Conservation (phyloP, 2,329 filamentous ascomycete species). For the Hypoxylon sp. region DNA sequence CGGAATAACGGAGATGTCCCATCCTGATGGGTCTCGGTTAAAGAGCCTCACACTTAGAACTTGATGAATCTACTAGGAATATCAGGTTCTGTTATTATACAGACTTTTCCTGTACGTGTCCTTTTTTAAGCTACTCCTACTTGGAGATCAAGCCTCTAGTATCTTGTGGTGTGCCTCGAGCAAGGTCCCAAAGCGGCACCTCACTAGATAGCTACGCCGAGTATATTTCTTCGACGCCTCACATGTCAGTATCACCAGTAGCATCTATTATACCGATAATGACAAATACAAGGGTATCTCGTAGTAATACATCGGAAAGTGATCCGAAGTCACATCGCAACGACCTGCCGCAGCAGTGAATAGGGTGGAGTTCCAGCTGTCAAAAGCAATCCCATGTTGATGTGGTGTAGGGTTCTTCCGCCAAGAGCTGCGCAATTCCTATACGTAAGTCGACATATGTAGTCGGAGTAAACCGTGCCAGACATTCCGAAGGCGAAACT, state of each 20-base stretch:
- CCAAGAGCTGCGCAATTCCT: slow-evolving; percentile 17
- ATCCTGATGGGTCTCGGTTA: slow-evolving; percentile 33
- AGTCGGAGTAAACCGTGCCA: slow-evolving; percentile 17
- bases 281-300: slow-evolving; percentile 38
- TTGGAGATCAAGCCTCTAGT: slow-evolving; percentile 7
- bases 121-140: background rate
- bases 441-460: slow-evolving; percentile 12
- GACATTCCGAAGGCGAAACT: slow-evolving; percentile 30
- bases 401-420: slow-evolving; percentile 16
- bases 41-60: slow-evolving; percentile 37
- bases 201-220: slow-evolving; percentile 3
- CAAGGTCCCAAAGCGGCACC: background rate
- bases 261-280: slow-evolving; percentile 25
- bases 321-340: slow-evolving; percentile 40
- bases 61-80: slow-evolving; percentile 20
- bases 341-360: slow-evolving; percentile 30
- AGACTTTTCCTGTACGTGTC: slow-evolving; percentile 5
- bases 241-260: background rate
- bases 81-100: slow-evolving; percentile 13
- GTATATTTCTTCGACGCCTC: slow-evolving; percentile 1
- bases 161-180: slow-evolving; percentile 1
- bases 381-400: slow-evolving; percentile 24
- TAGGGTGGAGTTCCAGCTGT: slow-evolving; percentile 28
- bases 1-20: slow-evolving; percentile 33
- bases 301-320: slow-evolving; percentile 37